Evolutionary conservation across 129 eudicot species (phyloP).

Genomic region (Pseudognaphalium luteoalbum): DNA sequence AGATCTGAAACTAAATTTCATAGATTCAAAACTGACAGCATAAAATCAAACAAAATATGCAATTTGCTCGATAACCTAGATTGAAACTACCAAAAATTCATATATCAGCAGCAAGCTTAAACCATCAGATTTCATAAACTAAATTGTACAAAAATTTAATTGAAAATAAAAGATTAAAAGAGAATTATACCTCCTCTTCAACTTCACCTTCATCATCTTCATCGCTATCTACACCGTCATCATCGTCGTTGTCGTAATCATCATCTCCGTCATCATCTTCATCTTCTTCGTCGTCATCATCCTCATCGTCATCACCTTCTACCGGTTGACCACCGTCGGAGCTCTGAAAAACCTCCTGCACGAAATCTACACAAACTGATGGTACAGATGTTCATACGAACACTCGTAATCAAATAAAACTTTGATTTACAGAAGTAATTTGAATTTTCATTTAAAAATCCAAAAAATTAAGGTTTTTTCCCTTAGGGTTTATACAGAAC

Average conservation of each 20-base stretch:
- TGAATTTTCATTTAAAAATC: no score
- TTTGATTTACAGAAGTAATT: no score
- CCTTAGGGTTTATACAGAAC: no score
- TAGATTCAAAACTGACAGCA: not conserved
- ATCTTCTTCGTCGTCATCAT: not conserved
- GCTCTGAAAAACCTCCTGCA: constrained; percentile 5
- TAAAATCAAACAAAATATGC: not conserved
- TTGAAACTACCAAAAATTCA: not conserved
- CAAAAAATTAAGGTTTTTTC: no score
- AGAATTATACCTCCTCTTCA: not conserved
- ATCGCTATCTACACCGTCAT: not conserved
- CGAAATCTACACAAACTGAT: no score
- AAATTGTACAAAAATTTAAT: not conserved
- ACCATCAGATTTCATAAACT: not conserved
- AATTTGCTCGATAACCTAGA: not conserved
- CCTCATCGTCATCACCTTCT: no score
- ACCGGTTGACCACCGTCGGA: not conserved
- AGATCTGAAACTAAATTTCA: not conserved
- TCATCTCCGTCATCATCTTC: not conserved
- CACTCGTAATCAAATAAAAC: no score
- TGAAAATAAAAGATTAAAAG: not conserved
- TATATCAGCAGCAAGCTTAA: not conserved
- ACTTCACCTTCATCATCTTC: not conserved
- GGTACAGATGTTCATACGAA: no score
- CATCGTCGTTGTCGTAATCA: not conserved